Base-by-base conservation (phyloP, 495 filamentous ascomycete species). In the Penicillium arizonense region DNA sequence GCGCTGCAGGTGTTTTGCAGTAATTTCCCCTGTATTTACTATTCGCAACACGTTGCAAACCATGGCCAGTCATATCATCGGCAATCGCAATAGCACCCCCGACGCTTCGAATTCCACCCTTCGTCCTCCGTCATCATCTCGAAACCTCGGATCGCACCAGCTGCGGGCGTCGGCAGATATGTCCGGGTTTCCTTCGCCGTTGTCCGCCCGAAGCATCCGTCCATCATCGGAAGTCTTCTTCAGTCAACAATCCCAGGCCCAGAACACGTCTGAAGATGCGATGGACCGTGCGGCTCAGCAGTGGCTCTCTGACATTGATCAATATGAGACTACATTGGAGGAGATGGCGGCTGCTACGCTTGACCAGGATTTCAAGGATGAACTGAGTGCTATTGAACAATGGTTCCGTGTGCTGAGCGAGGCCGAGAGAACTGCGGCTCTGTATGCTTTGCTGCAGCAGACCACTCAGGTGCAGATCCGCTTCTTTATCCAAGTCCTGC, bases 291-390 rank as follows among this genome's bases (percentile, higher is more conserved):
- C 91, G 32, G 91, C 94, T 43, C 91, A 96, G 73, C 91, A 98
- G 67, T 98, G 95, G 94, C 91, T 98, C 46, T 90, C 93, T 34
- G 94, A 98, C 61, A 97, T 98, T 60, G 94, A 98, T 63, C 93
- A 96, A 68, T 96, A 96, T 59, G 94, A 98, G 79, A 95, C 82
- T 39, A 98, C 94, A 4, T 71, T 98, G 62, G 95, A 97, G 69
- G 94, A 98, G 69, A 98, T 98, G 94, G 95, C 94, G 16, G 91
- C 93, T 28, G 94, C 95, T 41, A 96, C 95, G 10, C 77, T 97
- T 32, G 94, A 98, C 69, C 95, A 98, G 72, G 95, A 98, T 59
- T 98, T 98, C 77, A 98, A 97, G 77, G 94, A 97, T 75, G 94
- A 98, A 73, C 83, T 98, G 45, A 94, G 89, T 70, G 94, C 94